Conservation (phyloP, 441 rosid species). For the Codiaeum variegatum region DNA sequence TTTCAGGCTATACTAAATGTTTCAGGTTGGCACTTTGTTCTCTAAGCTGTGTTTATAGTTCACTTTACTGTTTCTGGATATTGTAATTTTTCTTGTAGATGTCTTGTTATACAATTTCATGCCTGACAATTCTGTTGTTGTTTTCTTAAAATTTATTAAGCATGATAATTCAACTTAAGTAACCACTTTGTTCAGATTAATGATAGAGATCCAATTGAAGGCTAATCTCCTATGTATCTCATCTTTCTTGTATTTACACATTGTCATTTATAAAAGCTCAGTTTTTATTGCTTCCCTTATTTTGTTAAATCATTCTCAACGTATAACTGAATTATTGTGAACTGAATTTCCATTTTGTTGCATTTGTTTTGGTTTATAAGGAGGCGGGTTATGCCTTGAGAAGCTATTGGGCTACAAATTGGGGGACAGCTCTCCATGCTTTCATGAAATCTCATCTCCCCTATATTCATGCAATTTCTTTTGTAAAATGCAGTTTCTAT, state of each 20-base stretch:
- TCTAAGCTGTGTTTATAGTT: background rate
- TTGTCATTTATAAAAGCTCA: background rate
- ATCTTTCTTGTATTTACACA: background rate
- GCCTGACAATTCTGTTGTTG: background rate
- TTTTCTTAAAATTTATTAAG: background rate
- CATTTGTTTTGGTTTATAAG: too few relatives aligned
- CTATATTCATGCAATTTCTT: background rate
- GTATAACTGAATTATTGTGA: background rate
- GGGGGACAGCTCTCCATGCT: too few relatives aligned
- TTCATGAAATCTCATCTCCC: background rate
- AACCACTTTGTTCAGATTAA: background rate
- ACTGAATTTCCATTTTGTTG: background rate
- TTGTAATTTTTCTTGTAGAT: background rate
- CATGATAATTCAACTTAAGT: background rate
- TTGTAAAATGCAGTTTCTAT: background rate
- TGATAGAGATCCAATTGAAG: background rate
- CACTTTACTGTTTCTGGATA: background rate
- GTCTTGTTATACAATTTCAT: background rate
- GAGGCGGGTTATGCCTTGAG: too few relatives aligned
- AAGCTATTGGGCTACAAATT: too few relatives aligned
- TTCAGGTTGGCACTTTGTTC: background rate
- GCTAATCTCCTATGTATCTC: background rate
- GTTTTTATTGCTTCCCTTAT: background rate
- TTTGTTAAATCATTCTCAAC: background rate
- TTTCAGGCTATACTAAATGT: background rate